Evolutionary conservation across 1,284 basidiomycete species (phyloP), one percentile per base, ranked within the genome.

Genomic region (Stereum hirsutum): DNA sequence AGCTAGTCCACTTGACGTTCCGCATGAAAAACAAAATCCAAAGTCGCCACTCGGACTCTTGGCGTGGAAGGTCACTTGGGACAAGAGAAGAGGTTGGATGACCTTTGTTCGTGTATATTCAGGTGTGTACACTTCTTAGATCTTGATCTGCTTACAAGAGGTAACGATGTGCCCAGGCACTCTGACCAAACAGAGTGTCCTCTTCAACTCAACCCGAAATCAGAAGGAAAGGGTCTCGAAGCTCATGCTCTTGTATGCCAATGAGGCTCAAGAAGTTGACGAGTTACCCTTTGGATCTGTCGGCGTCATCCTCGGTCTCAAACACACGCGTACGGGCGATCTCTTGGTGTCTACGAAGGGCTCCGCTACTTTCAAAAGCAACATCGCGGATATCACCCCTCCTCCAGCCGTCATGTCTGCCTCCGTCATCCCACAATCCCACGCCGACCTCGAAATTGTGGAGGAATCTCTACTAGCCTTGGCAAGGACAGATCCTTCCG

Each of bases 61-160:
- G 19, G 90, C 88, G 1, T 94, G 91, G 87, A 94, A 94, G 58
- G 89, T 94, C 15, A 72, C 71, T 20, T 92, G 87, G 84, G 88
- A 93, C 58, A 81, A 80, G 49, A 76, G 75, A 47, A 76, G 74
- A 50, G 90, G 90, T 12, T 93, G 90, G 78, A 89, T 92, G 79
- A 93, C 90, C 0, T 94, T 91, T 56, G 81, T 94, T 27, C 72
- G 90, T 20, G 75, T 94, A 19, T 94, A 94, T 57, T 89, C 89
- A 43, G 89, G 89, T 81, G 58, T 50, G 66, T 54, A 30, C n/a
- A 35, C 26, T 14, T 11, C 17, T 14, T 25, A 23, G 17, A 24
- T 31, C 7, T 24, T 15, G 20, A 17, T 33, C 4, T 15, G 24
- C 41, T 48, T 44, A 26, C 48, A 19, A 33, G 42, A 5, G 17